Evolutionary conservation across 805 yeast species (phyloP).

Genomic region (Isabelozyma gotoi): DNA sequence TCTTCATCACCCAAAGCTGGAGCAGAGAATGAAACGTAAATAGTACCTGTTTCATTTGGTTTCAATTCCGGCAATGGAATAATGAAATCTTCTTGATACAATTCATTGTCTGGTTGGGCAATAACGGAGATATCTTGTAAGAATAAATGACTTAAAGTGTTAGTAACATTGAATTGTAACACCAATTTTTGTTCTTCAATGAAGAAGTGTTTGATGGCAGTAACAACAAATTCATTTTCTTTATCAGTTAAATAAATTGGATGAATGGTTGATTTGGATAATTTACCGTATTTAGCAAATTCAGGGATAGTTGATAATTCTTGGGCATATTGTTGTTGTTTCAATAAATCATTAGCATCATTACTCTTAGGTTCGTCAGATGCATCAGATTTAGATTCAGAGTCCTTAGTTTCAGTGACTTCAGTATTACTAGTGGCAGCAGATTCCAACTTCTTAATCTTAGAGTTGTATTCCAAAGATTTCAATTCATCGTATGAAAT

Average conservation of each 20-base stretch:
- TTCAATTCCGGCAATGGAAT: conserved; percentile 70
- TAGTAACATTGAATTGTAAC: conserved; percentile 78
- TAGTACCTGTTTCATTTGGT: conserved; percentile 70
- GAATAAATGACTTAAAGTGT: conserved; percentile 77
- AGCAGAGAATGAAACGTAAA: conserved; percentile 74
- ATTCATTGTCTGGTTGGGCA: conserved; percentile 60
- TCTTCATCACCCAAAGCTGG: conserved; percentile 49
- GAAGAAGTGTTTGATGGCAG: conserved; percentile 80
- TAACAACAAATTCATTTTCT: conserved; percentile 91
- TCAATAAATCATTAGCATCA: conserved; percentile 30
- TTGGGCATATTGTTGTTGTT: conserved; percentile 66
- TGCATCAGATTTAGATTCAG: conserved; percentile 9
- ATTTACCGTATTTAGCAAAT: conserved; percentile 67
- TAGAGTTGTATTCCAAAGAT: conserved; percentile 59
- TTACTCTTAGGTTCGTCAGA: conserved; percentile 8
- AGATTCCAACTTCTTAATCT: conserved; percentile 39
- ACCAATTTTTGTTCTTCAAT: conserved; percentile 63
- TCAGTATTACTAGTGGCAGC: conserved; percentile 17
- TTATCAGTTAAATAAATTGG: conserved; percentile 76
- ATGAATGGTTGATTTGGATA: conserved; percentile 66
- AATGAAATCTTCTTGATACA: conserved; percentile 65
- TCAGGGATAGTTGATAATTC: conserved; percentile 73
- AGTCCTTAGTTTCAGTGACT: conserved; percentile 15
- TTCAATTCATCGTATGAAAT: conserved; percentile 66
- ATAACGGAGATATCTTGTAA: conserved; percentile 75